Evolutionary conservation across 2,329 filamentous ascomycete genomes (phyloP).

Genomic region (Xylariaceae sp.): DNA sequence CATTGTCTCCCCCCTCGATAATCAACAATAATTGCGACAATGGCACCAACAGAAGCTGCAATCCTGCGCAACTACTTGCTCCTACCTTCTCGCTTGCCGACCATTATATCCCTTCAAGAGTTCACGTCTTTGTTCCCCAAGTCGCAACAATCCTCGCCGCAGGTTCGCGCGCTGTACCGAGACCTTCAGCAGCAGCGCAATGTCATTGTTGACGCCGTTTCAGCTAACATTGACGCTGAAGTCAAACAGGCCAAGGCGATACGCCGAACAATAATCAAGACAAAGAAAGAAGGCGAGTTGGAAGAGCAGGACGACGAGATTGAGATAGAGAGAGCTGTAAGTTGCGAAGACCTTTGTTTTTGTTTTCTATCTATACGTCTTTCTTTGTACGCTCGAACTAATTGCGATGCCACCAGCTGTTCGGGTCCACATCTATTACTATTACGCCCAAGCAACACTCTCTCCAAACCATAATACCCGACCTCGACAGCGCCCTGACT

Average conservation of each 20-base stretch:
- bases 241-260: conserved; percentile 65
- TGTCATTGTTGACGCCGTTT: conserved; percentile 70
- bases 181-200: conserved; percentile 80
- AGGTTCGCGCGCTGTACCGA: conserved; percentile 75
- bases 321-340: conserved; percentile 65
- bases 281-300: conserved; percentile 58
- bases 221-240: conserved; percentile 70
- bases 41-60: conserved; percentile 76
- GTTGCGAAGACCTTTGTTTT: conserved; percentile 33
- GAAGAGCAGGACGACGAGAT: conserved; percentile 67
- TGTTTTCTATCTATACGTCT: not conserved
- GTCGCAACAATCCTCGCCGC: conserved; percentile 67
- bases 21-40: conserved; percentile 44
- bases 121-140: conserved; percentile 81
- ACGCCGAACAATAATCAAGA: conserved; percentile 62
- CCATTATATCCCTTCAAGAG: conserved; percentile 74
- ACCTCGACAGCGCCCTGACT: conserved; percentile 70
- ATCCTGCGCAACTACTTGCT: conserved; percentile 82
- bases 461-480: conserved; percentile 68
- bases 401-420: conserved; percentile 56
- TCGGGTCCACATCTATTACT: conserved; percentile 56
- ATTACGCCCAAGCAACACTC: conserved; percentile 63
- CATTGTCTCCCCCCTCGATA: not conserved
- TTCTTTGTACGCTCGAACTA: conserved; percentile 11
- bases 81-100: conserved; percentile 74